Percentiles rank a stretch among this genome's conserved stretches.
Evolutionary conservation across 495 filamentous ascomycete species (phyloP).

Genomic region (Lentithecium fluviatile): DNA sequence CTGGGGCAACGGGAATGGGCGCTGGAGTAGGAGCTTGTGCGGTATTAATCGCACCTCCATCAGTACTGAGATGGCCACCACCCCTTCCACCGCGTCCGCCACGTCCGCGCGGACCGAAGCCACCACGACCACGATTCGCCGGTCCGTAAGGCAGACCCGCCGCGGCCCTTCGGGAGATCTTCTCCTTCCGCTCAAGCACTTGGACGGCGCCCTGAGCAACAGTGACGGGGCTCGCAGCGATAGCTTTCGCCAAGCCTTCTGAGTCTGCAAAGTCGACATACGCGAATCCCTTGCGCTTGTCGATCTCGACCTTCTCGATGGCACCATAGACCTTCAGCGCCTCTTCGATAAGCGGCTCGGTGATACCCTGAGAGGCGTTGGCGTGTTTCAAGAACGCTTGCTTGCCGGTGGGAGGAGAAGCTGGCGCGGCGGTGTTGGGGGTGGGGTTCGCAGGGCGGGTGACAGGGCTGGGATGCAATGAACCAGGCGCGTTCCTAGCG

Average conservation of each 20-base stretch:
- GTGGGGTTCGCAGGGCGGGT: slow-evolving; percentile 45
- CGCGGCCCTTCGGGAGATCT: slow-evolving; percentile 26
- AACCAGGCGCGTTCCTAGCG: slow-evolving; percentile 27
- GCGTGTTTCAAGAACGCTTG: slow-evolving; percentile 92
- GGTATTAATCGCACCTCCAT: not conserved
- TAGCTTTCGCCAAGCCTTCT: slow-evolving; percentile 69
- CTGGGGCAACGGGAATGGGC: not conserved
- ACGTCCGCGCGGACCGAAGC: slow-evolving; percentile 39
- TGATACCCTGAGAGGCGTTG: slow-evolving; percentile 87
- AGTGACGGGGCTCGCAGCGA: slow-evolving; percentile 73
- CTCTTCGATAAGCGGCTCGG: slow-evolving; percentile 69
- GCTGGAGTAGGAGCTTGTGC: slow-evolving; percentile 1
- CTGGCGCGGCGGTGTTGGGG: slow-evolving; percentile 19
- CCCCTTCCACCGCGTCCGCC: slow-evolving; percentile 48
- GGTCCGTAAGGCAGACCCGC: slow-evolving; percentile 27
- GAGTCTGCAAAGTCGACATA: slow-evolving; percentile 80
- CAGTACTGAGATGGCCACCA: slow-evolving; percentile 10
- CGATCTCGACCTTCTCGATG: slow-evolving; percentile 78
- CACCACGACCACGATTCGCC: slow-evolving; percentile 39
- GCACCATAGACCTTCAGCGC: slow-evolving; percentile 69
- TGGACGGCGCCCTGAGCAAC: slow-evolving; percentile 83
- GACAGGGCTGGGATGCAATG: slow-evolving; percentile 34
- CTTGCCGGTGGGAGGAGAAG: slow-evolving; percentile 27
- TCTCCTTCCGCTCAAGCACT: slow-evolving; percentile 76
- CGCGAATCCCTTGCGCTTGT: slow-evolving; percentile 88